Conservation (phyloP, 2,329 filamentous ascomycete species). For the Alternaria hordeiaustralica region DNA sequence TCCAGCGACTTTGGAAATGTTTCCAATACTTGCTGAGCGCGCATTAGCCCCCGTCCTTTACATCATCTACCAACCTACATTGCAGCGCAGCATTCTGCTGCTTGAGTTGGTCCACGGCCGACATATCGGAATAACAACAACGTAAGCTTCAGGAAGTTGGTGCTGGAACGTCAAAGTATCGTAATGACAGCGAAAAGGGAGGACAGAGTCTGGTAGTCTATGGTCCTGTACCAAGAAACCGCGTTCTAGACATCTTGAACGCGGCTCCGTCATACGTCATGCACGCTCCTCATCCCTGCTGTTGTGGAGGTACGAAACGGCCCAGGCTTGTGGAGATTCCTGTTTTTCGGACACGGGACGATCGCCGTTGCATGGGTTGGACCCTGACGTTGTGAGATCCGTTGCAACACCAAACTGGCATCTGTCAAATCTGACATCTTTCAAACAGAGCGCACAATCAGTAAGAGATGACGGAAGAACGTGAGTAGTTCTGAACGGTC, state of each 20-base stretch:
- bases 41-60: constrained; percentile 4
- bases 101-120: constrained; percentile 49
- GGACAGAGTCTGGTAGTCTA: background rate
- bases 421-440: background rate
- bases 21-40: constrained; percentile 36
- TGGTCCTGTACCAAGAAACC: background rate
- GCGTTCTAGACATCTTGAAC: constrained; percentile 16
- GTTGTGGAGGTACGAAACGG: constrained; percentile 12
- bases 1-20: constrained; percentile 37
- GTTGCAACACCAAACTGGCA: background rate
- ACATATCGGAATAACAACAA: constrained; percentile 30
- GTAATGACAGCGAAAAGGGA: background rate
- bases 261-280: constrained; percentile 28
- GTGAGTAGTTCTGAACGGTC: background rate
- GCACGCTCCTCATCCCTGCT: constrained; percentile 18
- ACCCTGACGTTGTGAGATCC: constrained; percentile 12
- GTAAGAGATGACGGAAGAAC: background rate
- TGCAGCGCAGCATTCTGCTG: constrained; percentile 52
- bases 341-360: constrained; percentile 24
- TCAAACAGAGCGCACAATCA: background rate
- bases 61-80: constrained; percentile 35
- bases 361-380: constrained; percentile 20
- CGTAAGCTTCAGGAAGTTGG: background rate
- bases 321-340: constrained; percentile 23
- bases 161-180: background rate